Evolutionary conservation across 495 filamentous ascomycete species (phyloP).

Genomic region (Aspergillus egyptiacus): DNA sequence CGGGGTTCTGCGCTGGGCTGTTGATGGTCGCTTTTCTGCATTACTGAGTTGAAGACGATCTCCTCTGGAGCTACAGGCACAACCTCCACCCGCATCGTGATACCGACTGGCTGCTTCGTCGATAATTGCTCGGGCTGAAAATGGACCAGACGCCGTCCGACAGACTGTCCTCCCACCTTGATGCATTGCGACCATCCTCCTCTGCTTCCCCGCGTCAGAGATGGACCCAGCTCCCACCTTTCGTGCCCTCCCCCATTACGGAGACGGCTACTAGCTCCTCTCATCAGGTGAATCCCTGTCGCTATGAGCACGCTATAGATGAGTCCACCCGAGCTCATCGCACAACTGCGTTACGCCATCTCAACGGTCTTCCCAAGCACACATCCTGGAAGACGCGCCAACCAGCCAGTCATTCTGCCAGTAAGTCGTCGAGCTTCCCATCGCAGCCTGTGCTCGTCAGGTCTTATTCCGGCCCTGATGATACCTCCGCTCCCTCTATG

Average conservation of each 20-base stretch:
- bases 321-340: conserved; percentile 27
- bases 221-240: conserved; percentile 25
- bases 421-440: conserved; percentile 22
- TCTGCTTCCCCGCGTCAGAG: conserved; percentile 27
- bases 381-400: conserved; percentile 21
- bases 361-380: conserved; percentile 23
- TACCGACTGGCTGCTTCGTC: conserved; percentile 6
- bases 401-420: conserved; percentile 2
- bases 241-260: conserved; percentile 17
- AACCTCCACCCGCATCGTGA: conserved; percentile 1
- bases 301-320: conserved; percentile 23
- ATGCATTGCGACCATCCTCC: conserved; percentile 26
- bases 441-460: conserved; percentile 43
- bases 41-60: conserved; percentile 5
- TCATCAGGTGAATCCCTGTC: conserved; percentile 20
- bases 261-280: conserved; percentile 19
- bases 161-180: conserved; percentile 23
- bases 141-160: conserved; percentile 32
- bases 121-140: not conserved
- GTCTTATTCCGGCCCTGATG: conserved; percentile 35
- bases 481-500: conserved; percentile 16
- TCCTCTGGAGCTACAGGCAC: conserved; percentile 4
- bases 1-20: not conserved
- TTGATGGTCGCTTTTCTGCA: conserved; percentile 15
- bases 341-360: conserved; percentile 28